phyloP scores from a whole-genome alignment of 225 moss, liverwort and hornwort genomes.

The Pleurozium schreberi region DNA sequence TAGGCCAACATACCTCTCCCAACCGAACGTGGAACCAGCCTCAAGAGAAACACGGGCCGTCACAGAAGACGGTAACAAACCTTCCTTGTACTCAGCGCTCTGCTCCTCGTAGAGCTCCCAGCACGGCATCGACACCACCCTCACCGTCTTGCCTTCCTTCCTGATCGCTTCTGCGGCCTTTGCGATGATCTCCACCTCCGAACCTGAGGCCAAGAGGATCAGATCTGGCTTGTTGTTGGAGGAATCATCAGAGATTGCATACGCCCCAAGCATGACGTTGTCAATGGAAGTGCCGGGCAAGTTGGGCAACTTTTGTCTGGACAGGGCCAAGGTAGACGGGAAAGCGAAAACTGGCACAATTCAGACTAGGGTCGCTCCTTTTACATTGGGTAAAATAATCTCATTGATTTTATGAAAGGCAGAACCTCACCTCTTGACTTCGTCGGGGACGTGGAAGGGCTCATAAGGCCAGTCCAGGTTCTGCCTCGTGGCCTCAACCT shows the following conservation, averaged over 20 bases:
- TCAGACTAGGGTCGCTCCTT: background rate
- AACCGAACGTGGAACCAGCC: constrained; percentile 83
- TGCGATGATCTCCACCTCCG: constrained; percentile 70
- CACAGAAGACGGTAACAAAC: constrained; percentile 52
- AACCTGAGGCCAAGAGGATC: constrained; percentile 69
- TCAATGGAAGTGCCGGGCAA: constrained; percentile 62
- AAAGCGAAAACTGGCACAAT: background rate
- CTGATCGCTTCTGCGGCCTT: constrained; percentile 62
- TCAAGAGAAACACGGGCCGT: constrained; percentile 79
- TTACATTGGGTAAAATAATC: background rate
- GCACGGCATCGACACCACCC: constrained; percentile 64
- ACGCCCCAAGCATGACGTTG: constrained; percentile 50
- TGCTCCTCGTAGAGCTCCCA: constrained; percentile 96
- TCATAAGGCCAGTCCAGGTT: constrained; percentile 81
- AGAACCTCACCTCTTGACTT: constrained; percentile 57
- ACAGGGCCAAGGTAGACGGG: constrained; percentile 68
- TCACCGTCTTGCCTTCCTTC: constrained; percentile 62
- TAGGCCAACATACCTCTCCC: constrained; percentile 58
- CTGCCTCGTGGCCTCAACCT: constrained; percentile 82
- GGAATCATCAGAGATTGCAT: constrained; percentile 50
- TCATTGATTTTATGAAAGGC: background rate
- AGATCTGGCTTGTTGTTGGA: constrained; percentile 63
- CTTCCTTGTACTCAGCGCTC: constrained; percentile 82
- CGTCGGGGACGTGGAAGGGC: constrained; percentile 85
- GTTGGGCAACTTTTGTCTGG: constrained; percentile 85